Evolutionary conservation across 108 stramenopile species (phyloP), one percentile per base, ranked within the genome.

Genomic region (Pseudonitzschia delicatissima): DNA sequence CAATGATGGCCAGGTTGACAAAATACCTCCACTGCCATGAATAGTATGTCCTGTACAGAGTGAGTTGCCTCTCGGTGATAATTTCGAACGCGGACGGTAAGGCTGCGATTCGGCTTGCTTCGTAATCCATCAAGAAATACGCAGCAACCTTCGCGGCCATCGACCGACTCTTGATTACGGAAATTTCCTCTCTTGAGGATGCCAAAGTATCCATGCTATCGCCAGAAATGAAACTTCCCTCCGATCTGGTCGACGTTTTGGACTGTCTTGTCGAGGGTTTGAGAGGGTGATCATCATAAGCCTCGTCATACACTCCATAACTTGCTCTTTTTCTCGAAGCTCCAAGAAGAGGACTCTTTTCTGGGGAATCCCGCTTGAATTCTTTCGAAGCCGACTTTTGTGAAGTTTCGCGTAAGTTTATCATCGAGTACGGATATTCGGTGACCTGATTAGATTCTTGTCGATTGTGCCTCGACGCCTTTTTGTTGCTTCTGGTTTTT

Each of bases 81-180:
- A 64, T 65, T 3, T 58, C 70, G 28, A 82, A 67, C 12, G 63
- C 65, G 9, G 52, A 35, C 8, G 73, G 49, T 12, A 82, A 49
- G 2, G 71, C 64, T 3, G 77, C 69, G 7, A 73, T 51, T 5
- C 81, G 68, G 31, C 71, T 60, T 25, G 47, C 67, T 59, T 82
- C 77, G 53, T 82, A 77, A 50, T 82, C 81, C 67, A 64, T 74
- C 28, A 82, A 65, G 39, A 71, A 82, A 34, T 37, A 64, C 15
- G 77, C 81, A 13, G 81, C 77, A 13, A 82, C 50, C 17, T 32
- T 15, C 11, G 67, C 65, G 32, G 74, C 67, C 23, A 34, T 75
- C 13, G 6, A 33, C 31, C 15, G 53, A 55, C 53, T 32, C 11
- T 17, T 55, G n/a, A 28, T 33, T 12, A 33, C 11, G 17, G 53